Conservation (phyloP, 1,139 yeast genomes). For the Magnusiomyces paraingens region DNA sequence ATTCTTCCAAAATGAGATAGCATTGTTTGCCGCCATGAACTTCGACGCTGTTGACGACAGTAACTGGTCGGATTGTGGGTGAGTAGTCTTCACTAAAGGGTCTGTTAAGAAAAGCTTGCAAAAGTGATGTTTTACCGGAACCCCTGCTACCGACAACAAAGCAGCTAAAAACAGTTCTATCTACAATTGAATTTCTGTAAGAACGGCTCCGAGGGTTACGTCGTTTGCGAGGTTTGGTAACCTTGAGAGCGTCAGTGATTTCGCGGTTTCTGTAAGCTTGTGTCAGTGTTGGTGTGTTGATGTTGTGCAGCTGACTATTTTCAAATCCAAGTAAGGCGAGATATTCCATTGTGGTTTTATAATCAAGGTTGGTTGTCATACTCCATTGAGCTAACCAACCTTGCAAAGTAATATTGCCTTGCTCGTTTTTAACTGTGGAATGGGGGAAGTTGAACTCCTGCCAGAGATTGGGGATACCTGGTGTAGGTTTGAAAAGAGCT, state of each 20-base stretch:
- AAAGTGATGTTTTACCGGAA: conserved; percentile 74
- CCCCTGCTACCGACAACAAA: conserved; percentile 78
- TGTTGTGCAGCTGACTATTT: conserved; percentile 21
- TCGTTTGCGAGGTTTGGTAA: conserved; percentile 73
- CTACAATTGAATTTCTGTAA: conserved; percentile 62
- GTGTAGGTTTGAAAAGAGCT: conserved; percentile 75
- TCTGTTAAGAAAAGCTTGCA: conserved; percentile 76
- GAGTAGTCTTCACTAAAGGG: conserved; percentile 64
- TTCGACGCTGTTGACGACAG: conserved; percentile 92
- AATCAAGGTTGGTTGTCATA: conserved; percentile 83
- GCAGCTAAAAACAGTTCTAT: conserved; percentile 87
- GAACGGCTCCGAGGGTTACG: conserved; percentile 44
- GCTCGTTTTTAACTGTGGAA: conserved; percentile 82
- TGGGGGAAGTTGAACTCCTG: conserved; percentile 75
- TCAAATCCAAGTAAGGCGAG: conserved; percentile 87
- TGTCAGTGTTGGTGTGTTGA: not conserved
- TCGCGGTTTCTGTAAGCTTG: conserved; percentile 30
- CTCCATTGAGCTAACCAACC: conserved; percentile 99
- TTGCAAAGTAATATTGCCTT: conserved; percentile 82
- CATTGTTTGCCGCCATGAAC: conserved; percentile 93
- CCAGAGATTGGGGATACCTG: conserved; percentile 89
- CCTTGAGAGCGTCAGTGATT: conserved; percentile 58
- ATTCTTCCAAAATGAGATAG: conserved; percentile 80
- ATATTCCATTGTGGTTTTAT: conserved; percentile 77
- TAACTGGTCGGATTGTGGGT: conserved; percentile 74